phyloP scores from a whole-genome alignment of 352 stramenopile species.

The Phytophthora litchii region DNA sequence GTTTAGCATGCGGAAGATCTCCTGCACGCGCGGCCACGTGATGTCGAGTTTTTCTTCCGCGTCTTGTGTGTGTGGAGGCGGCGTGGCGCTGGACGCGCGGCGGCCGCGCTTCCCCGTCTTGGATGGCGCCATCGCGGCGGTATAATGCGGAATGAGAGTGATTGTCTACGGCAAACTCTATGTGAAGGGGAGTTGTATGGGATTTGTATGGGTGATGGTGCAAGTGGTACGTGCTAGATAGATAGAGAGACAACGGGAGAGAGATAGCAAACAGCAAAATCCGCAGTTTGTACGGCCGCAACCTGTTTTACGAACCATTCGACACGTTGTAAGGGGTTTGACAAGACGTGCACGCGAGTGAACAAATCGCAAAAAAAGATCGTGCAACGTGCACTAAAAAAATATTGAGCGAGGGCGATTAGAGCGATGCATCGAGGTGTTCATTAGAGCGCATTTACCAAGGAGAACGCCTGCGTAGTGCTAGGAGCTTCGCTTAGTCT shows the following conservation, averaged over 20 bases:
- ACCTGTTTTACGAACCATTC: not conserved
- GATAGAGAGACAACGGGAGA: not conserved
- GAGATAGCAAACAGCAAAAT: not conserved
- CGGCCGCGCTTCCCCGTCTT: slow-evolving; percentile 30
- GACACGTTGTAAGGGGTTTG: not conserved
- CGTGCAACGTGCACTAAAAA: slow-evolving; percentile 17
- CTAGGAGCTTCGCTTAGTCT: not conserved
- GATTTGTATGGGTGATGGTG: slow-evolving; percentile 8
- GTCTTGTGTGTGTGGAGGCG: not conserved
- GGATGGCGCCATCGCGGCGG: slow-evolving; percentile 17
- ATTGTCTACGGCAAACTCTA: slow-evolving; percentile 3
- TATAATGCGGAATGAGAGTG: slow-evolving; percentile 26
- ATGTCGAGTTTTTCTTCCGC: not conserved
- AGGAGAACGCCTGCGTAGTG: not conserved
- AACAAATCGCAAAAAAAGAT: not conserved
- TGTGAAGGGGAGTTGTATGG: not conserved
- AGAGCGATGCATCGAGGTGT: not conserved
- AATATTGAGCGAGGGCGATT: slow-evolving; percentile 19
- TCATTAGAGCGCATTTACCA: not conserved
- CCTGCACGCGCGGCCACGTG: slow-evolving; percentile 15
- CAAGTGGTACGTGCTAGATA: slow-evolving; percentile 10
- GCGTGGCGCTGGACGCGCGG: slow-evolving; percentile 2
- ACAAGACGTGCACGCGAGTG: not conserved
- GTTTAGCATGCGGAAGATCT: slow-evolving; percentile 50
- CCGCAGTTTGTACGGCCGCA: not conserved